Evolutionary conservation across 495 filamentous ascomycete genomes (phyloP).

Genomic region (Daldinia grandis): DNA sequence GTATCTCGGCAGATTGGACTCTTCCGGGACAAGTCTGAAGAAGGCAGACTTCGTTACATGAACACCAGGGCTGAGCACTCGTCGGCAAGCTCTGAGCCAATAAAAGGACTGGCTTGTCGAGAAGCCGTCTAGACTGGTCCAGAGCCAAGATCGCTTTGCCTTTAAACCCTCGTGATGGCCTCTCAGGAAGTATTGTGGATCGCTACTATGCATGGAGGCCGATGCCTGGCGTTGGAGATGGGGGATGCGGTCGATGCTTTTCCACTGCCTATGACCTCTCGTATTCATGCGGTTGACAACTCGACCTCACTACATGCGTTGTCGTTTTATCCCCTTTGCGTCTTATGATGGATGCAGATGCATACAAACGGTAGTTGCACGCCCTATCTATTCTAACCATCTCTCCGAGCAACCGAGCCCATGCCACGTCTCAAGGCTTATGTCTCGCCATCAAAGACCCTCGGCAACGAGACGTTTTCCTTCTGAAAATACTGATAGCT

Average conservation of each 20-base stretch:
- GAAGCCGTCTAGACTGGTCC: slow-evolving; percentile 29
- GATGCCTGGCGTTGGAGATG: slow-evolving; percentile 8
- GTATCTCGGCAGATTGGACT: not conserved
- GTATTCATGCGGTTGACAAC: not conserved
- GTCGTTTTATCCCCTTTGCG: not conserved
- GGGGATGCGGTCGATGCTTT: not conserved
- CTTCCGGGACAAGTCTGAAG: not conserved
- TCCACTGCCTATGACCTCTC: slow-evolving; percentile 6
- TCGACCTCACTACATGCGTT: not conserved
- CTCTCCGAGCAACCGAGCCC: not conserved
- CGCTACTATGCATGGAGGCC: slow-evolving; percentile 14
- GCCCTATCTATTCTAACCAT: not conserved
- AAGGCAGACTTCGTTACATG: not conserved
- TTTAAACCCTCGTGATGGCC: slow-evolving; percentile 8
- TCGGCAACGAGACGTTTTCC: not conserved
- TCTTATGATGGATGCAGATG: not conserved
- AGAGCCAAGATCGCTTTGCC: slow-evolving; percentile 11
- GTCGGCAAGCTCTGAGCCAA: slow-evolving; percentile 6
- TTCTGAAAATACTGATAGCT: not conserved
- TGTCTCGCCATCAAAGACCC: not conserved
- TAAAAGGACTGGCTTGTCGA: not conserved
- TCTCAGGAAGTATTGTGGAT: slow-evolving; percentile 3
- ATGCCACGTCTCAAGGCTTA: not conserved
- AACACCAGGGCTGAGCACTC: slow-evolving; percentile 2
- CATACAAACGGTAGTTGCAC: not conserved